phyloP scores from a whole-genome alignment of 1,284 basidiomycete species.

The Ustilago nuda region DNA sequence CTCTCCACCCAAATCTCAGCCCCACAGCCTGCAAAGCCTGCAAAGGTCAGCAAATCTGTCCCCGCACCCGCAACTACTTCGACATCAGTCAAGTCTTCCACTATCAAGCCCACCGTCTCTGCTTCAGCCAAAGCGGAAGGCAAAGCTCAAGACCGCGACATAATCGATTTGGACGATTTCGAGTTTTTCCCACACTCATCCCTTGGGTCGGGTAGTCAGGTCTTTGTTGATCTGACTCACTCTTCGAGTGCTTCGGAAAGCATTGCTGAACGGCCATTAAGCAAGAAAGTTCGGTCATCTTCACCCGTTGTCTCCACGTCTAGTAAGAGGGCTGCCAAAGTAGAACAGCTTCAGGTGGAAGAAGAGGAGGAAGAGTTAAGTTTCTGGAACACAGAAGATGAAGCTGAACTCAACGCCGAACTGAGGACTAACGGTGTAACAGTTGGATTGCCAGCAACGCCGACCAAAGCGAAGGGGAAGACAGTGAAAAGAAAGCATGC shows the following conservation, averaged over 20 bases:
- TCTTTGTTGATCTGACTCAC: constrained; percentile 20
- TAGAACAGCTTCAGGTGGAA: neutral
- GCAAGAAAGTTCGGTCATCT: constrained; percentile 4
- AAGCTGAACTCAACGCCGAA: neutral
- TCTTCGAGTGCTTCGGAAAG: constrained; percentile 18
- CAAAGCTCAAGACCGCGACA: constrained; percentile 8
- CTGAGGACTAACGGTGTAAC: neutral
- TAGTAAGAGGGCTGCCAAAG: neutral
- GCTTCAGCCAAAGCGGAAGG: constrained; percentile 6
- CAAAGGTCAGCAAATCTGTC: neutral
- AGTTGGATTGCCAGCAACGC: neutral
- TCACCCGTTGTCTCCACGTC: neutral
- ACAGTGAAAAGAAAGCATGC: neutral
- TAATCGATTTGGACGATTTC: constrained; percentile 8
- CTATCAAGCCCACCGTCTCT: neutral
- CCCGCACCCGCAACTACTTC: neutral
- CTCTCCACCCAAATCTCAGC: constrained; percentile 7
- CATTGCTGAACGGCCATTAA: neutral
- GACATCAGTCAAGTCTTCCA: neutral
- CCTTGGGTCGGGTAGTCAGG: constrained; percentile 1
- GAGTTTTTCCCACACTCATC: neutral
- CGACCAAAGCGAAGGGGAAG: neutral
- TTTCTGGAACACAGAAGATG: neutral
- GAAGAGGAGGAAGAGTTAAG: neutral
- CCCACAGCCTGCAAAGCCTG: neutral